Percentiles rank a stretch among this genome's conserved stretches.
These are phyloP conservation scores for Scheffersomyces lignosus DNA, from an alignment of 805 yeast genomes.

Conservation along the genomic window DNA sequence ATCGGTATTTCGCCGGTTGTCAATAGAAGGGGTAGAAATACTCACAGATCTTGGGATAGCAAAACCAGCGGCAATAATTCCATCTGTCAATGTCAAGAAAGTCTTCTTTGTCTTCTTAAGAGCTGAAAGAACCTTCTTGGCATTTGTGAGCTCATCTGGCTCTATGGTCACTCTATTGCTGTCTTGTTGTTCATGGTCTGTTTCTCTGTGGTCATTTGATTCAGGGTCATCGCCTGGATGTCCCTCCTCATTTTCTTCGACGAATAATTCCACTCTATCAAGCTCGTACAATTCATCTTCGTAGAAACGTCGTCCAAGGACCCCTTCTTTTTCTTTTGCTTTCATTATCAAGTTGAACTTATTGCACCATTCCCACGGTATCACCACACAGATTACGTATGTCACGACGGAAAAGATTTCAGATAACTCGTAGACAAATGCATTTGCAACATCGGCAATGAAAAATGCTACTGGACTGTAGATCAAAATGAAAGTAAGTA, in stretches of 20 bases:
- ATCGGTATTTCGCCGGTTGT: slow-evolving; percentile 9
- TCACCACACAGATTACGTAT: slow-evolving; percentile 68
- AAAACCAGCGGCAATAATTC: slow-evolving; percentile 56
- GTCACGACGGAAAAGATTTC: slow-evolving; percentile 73
- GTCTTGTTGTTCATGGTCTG: slow-evolving; percentile 1
- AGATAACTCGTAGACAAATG: slow-evolving; percentile 73
- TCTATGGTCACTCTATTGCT: not conserved
- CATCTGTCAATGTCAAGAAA: slow-evolving; percentile 49
- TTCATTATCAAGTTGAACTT: slow-evolving; percentile 58
- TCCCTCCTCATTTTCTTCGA: slow-evolving; percentile 31
- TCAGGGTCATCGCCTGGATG: slow-evolving; percentile 7
- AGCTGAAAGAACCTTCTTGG: slow-evolving; percentile 3
- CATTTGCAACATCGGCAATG: slow-evolving; percentile 71
- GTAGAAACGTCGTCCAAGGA: slow-evolving; percentile 71
- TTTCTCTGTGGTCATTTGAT: not conserved
- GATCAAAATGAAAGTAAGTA: slow-evolving; percentile 54
- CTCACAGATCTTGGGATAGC: slow-evolving; percentile 55
- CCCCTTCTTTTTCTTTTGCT: slow-evolving; percentile 63
- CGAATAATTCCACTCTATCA: slow-evolving; percentile 40
- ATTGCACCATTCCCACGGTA: slow-evolving; percentile 87
- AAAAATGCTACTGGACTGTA: slow-evolving; percentile 68
- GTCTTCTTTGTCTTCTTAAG: slow-evolving; percentile 31
- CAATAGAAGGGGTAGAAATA: slow-evolving; percentile 20
- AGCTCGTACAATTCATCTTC: slow-evolving; percentile 60
- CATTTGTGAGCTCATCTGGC: not conserved